Evolutionary conservation across 2,329 filamentous ascomycete species (phyloP), one percentile per base, ranked within the genome.

Genomic region (Chrysosporium queenslandicum): DNA sequence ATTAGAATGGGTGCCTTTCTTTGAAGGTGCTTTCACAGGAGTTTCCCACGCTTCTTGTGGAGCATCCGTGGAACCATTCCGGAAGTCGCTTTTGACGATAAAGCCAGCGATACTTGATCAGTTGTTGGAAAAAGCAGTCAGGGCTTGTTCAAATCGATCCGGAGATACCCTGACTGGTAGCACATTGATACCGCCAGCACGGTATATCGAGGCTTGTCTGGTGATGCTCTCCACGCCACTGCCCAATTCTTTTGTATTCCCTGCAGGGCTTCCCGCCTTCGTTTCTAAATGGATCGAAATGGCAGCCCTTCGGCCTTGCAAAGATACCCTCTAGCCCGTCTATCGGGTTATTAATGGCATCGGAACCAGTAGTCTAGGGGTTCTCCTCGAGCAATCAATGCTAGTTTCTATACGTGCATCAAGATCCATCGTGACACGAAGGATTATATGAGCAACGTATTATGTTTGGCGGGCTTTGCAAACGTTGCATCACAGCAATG

Each of bases 401-500:
- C 59, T 60, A 1, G 65, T 56, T 12, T 61, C 11, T 27, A 16
- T n/a, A 54, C 67, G 55, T 63, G 66, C 16, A 70, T 63, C 20
- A 69, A 65, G 46, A 66, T 61, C 3, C 50, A 70, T n/a, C 65
- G 65, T 27, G 69, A 68, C 47, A 55, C 70, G 21, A 64, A 69
- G 40, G 64, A 71, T 45, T 66, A 69, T 69, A 36, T 36, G 61
- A 67, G 64, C 5, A 71, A 66, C 32, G 59, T 72, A 4, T 56
- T 71, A n/a, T 71, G 68, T 37, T 61, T 72, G n/a, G 68, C 68
- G 11, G 68, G 64, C 0, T 68, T 71, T 53, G 65, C 68, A 3
- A 64, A 61, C 2, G 63, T 72, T 18, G 57, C 63, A n/a, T 23
- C 29, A 23, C 4, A 32, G 21, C 55, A 7, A 6, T 30, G 20